Conservation (phyloP, 192 early-diverging fungal genomes). For the Backusella sp. region DNA sequence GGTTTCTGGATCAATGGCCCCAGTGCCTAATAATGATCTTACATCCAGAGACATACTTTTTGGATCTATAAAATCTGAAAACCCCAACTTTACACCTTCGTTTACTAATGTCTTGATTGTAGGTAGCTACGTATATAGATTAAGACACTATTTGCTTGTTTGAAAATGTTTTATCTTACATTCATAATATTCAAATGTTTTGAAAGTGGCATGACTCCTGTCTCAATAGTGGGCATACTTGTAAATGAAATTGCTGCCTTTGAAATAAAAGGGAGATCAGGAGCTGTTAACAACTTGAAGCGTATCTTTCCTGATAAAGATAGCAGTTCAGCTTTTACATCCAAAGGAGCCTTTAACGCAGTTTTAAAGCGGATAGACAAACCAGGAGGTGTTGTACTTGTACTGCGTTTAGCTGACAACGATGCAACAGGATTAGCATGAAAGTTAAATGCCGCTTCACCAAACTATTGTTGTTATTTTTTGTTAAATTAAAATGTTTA, state of each 20-base stretch:
- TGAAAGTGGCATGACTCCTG: conserved; percentile 29
- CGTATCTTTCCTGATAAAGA: conserved; percentile 27
- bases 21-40: conserved; percentile 8
- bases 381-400: conserved; percentile 12
- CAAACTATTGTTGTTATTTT: conserved; percentile 3
- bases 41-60: conserved; percentile 30
- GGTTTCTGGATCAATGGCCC: conserved; percentile 11
- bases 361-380: conserved; percentile 24
- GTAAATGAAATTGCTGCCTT: conserved; percentile 28
- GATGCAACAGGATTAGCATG: conserved; percentile 25
- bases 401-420: background rate
- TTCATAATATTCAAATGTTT: conserved; percentile 36
- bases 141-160: background rate
- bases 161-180: conserved; percentile 1
- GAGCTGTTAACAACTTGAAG: conserved; percentile 31
- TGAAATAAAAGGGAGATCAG: conserved; percentile 28
- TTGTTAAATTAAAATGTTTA: background rate
- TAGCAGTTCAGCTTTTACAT: conserved; percentile 24
- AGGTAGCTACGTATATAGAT: conserved; percentile 9
- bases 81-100: conserved; percentile 22
- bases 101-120: conserved; percentile 23
- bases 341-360: conserved; percentile 15
- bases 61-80: conserved; percentile 26
- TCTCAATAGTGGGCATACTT: conserved; percentile 24
- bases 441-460: conserved; percentile 30